Percentiles rank a stretch among this genome's conserved stretches.
phyloP scores from a whole-genome alignment of 495 filamentous ascomycete species.

The Collariella sp. region DNA sequence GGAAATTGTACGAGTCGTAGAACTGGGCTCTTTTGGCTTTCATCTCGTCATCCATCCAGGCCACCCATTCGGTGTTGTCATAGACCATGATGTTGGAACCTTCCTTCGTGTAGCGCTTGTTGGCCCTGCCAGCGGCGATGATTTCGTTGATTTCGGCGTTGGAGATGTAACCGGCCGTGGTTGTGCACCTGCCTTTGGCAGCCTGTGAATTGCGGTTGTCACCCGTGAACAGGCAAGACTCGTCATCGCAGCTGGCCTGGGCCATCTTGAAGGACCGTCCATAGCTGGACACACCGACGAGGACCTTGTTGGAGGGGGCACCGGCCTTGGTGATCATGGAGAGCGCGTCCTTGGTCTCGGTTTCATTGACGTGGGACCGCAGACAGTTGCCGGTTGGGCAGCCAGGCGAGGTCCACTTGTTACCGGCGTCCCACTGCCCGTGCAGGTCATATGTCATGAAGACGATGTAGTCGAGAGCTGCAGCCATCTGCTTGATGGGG shows the following conservation, averaged over 20 bases:
- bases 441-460: conserved; percentile 34
- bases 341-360: conserved; percentile 33
- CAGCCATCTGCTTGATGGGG: conserved; percentile 18
- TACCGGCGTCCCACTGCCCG: conserved; percentile 18
- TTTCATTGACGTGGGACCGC: conserved; percentile 37
- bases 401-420: background rate
- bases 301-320: conserved; percentile 32
- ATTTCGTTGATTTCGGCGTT: conserved; percentile 30
- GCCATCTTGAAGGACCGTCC: conserved; percentile 31
- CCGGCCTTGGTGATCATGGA: conserved; percentile 46
- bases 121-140: background rate
- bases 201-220: conserved; percentile 5
- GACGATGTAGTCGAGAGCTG: conserved; percentile 28
- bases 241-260: background rate
- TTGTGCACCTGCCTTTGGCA: conserved; percentile 31
- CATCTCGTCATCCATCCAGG: conserved; percentile 31
- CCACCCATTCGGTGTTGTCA: conserved; percentile 33
- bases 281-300: conserved; percentile 35
- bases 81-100: conserved; percentile 36
- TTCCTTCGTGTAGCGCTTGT: conserved; percentile 3
- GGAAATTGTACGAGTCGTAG: conserved; percentile 28
- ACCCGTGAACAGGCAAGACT: conserved; percentile 13
- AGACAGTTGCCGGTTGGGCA: conserved; percentile 31
- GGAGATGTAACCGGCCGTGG: conserved; percentile 29
- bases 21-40: too few species aligned